Evolutionary conservation across 192 early-diverging fungal genomes (phyloP).

Genomic region (Coemansia reversa): DNA sequence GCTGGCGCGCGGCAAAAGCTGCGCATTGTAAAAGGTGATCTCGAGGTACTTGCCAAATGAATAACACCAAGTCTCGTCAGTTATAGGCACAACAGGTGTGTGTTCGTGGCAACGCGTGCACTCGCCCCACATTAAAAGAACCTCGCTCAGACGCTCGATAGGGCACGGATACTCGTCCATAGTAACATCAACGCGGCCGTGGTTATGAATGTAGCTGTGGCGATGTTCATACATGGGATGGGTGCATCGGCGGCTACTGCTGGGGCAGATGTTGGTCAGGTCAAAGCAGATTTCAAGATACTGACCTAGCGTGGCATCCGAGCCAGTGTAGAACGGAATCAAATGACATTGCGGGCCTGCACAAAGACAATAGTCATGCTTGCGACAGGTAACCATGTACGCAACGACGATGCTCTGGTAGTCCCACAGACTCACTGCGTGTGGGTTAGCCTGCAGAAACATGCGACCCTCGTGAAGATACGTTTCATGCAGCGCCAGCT

Average conservation of each 20-base stretch:
- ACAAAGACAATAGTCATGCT: constrained; percentile 55
- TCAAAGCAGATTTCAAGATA: constrained; percentile 83
- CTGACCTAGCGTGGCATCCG: constrained; percentile 85
- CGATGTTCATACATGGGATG: constrained; percentile 79
- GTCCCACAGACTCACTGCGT: constrained; percentile 51
- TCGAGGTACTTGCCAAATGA: constrained; percentile 99
- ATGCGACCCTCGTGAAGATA: constrained; percentile 44
- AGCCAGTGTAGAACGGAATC: constrained; percentile 71
- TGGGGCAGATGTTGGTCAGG: constrained; percentile 62
- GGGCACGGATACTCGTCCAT: constrained; percentile 64
- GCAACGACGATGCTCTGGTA: constrained; percentile 53
- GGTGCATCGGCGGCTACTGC: constrained; percentile 63
- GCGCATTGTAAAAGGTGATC: constrained; percentile 79
- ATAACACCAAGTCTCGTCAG: constrained; percentile 86
- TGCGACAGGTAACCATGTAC: constrained; percentile 51
- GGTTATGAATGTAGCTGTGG: constrained; percentile 83
- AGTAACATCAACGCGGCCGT: constrained; percentile 73
- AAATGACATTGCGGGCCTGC: constrained; percentile 70
- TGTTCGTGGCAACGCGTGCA: constrained; percentile 72
- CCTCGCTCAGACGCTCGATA: constrained; percentile 66
- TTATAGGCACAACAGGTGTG: constrained; percentile 76
- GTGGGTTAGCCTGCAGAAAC: constrained; percentile 47
- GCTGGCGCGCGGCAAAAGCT: constrained; percentile 62
- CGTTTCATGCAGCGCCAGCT: constrained; percentile 44
- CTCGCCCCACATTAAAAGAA: constrained; percentile 86